Conservation (phyloP, 176 grass and related monocot genomes). For the Carex scoparia region DNA sequence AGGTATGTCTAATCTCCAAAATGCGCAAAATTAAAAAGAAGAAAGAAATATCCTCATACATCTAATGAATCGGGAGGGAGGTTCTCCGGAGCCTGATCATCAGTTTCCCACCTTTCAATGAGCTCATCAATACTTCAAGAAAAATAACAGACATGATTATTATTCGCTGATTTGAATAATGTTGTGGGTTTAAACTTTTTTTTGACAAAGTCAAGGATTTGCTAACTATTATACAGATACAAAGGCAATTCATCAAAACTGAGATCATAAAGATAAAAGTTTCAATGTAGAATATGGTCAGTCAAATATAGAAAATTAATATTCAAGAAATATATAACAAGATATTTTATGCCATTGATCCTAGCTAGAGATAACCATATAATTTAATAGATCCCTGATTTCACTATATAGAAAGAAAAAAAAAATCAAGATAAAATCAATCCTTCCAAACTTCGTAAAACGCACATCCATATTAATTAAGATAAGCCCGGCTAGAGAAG, state of each 20-base stretch:
- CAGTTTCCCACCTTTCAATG: conserved; percentile 48
- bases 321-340: no score
- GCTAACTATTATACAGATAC: background rate
- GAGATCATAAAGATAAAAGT: background rate
- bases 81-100: conserved; percentile 29
- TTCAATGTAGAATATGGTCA: background rate
- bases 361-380: background rate
- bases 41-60: conserved; percentile 31
- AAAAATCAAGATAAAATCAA: background rate
- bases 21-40: background rate
- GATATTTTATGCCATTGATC: no score
- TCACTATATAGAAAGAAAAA: background rate
- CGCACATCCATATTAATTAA: background rate
- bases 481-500: background rate
- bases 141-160: background rate
- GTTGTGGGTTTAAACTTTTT: background rate
- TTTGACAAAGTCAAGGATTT: background rate
- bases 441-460: background rate
- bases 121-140: conserved; percentile 64
- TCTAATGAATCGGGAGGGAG: conserved; percentile 37
- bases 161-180: background rate
- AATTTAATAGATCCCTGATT: background rate
- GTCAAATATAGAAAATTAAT: background rate
- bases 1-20: background rate
- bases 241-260: background rate